Conservation (phyloP, 768 basidiomycete genomes). For the Amanita muscaria region DNA sequence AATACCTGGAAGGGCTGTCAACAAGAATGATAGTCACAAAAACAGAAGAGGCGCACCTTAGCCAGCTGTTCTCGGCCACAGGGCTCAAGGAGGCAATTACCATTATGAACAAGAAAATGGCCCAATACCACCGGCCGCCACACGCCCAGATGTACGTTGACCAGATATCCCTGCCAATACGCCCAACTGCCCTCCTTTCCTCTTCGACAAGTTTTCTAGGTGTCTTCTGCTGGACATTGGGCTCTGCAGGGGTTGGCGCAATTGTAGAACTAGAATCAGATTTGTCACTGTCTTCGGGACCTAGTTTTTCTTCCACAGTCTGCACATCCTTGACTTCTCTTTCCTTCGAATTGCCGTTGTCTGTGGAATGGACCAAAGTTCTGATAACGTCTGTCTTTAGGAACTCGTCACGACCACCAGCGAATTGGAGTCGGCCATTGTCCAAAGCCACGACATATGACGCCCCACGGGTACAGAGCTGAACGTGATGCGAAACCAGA, state of each 20-base stretch:
- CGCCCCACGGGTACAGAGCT: slow-evolving; percentile 76
- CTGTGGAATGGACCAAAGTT: slow-evolving; percentile 48
- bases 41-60: slow-evolving; percentile 27
- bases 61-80: slow-evolving; percentile 56
- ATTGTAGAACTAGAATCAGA: slow-evolving; percentile 29
- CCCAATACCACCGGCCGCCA: slow-evolving; percentile 37
- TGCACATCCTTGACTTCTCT: slow-evolving; percentile 13
- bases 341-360: slow-evolving; percentile 27
- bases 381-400: slow-evolving; percentile 49
- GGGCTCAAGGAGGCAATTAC: slow-evolving; percentile 46
- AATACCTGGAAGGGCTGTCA: slow-evolving; percentile 31
- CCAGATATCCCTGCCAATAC: slow-evolving; percentile 55
- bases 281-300: slow-evolving; percentile 40
- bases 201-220: slow-evolving; percentile 79
- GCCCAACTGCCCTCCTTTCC: slow-evolving; percentile 55
- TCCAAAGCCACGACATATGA: slow-evolving; percentile 77
- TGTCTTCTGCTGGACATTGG: slow-evolving; percentile 26
- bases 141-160: slow-evolving; percentile 26
- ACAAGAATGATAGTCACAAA: background rate
- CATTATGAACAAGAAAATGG: slow-evolving; percentile 35
- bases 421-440: slow-evolving; percentile 70
- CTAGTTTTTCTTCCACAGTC: slow-evolving; percentile 3
- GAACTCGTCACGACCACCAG: slow-evolving; percentile 60
- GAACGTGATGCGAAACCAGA: slow-evolving; percentile 92
- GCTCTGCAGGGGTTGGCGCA: slow-evolving; percentile 24